Base-by-base conservation (phyloP, 2,329 filamentous ascomycete species). In the Stagonosporopsis chrysanthemi region DNA sequence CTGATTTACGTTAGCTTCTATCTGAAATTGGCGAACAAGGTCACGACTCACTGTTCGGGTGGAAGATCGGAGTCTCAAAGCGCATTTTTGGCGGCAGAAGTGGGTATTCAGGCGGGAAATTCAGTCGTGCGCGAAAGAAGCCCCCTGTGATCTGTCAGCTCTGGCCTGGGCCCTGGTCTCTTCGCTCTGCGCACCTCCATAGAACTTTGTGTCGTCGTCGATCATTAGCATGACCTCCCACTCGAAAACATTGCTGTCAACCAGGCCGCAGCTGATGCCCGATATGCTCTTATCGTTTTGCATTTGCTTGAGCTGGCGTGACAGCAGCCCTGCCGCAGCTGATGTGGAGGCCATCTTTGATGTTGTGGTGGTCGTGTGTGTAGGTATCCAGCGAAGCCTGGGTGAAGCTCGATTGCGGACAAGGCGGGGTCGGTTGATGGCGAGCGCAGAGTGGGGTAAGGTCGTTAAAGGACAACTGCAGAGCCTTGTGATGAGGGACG, bases 201-300 rank as follows among this genome's bases (percentile, higher is more conserved):
- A 97, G 77, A 91, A 90, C 79, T 93, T 94, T 79, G 90, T 93
- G 73, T 96, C 92, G 69, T 97, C 93, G 61, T 87, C 92, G 65
- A 98, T 94, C 94, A 99, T 98, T 60, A 99, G 86, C 90, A 97
- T 97, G 19, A 98, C 92, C 78, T 98, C 93, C 95, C 95, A 99
- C 81, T 96, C 90, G 66, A 97, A 97, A 9, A 98, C 88, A 75
- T 96, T 90, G 76, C 90, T 90, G 70, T 89, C 88, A 49, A 93
- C 88, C 40, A 99, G 82, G 0, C 95, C 95, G 70, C 92, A 96
- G 61, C 92, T 97, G 72, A 98, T 97, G 50, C 94, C 95, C 0
- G 92, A 92, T 43, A 98, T 90, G 77, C 97, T 92, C 74, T 92
- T 94, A 75, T 91, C 89, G 23, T 85, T 87, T 79, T 96, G 91